Conservation (phyloP, 139 green algal species). For the Tetradesmus lagerheimii region DNA sequence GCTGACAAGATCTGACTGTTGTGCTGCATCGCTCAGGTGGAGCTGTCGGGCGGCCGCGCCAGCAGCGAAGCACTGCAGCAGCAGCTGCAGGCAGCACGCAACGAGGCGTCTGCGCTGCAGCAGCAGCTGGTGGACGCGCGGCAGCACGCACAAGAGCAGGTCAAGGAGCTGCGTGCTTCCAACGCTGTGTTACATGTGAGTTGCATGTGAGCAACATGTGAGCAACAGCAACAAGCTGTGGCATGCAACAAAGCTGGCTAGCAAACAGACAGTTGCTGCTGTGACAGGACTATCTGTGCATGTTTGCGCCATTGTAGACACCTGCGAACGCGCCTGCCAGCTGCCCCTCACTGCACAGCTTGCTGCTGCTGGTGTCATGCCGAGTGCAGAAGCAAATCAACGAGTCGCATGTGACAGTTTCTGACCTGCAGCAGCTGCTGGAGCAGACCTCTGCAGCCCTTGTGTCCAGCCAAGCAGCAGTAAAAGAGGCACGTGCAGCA, state of each 20-base stretch:
- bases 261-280: too few species aligned
- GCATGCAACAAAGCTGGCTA: too few species aligned
- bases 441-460: constrained; percentile 30
- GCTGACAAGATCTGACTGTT: neutral
- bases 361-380: neutral
- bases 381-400: constrained; percentile 9
- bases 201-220: too few species aligned
- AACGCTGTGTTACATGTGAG: neutral
- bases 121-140: neutral
- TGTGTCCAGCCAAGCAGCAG: constrained; percentile 3
- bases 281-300: too few species aligned
- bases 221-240: too few species aligned
- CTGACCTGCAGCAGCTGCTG: constrained; percentile 9
- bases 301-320: too few species aligned
- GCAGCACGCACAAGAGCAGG: neutral
- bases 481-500: neutral
- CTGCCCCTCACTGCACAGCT: neutral
- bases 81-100: neutral
- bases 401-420: neutral
- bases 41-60: neutral
- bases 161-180: neutral
- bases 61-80: neutral
- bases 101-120: neutral
- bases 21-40: neutral
- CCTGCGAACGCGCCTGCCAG: neutral